Conservation (phyloP, 768 basidiomycete species). For the Clavaria fumosa region DNA sequence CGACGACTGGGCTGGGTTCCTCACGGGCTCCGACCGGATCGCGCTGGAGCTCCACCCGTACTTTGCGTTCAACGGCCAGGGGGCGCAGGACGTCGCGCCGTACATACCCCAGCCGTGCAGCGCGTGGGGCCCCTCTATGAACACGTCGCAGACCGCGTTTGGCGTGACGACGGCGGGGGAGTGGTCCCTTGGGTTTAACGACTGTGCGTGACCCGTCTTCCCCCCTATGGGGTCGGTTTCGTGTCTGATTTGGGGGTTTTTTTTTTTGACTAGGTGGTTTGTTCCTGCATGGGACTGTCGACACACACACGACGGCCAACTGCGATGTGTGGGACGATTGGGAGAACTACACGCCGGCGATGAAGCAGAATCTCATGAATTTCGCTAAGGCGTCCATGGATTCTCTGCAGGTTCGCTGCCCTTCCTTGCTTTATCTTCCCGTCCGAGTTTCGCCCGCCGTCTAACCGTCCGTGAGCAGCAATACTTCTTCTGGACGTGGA, state of each 20-base stretch:
- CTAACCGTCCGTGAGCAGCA: conserved; percentile 11
- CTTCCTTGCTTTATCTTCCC: not conserved
- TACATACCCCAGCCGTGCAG: conserved; percentile 39
- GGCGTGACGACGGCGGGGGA: conserved; percentile 68
- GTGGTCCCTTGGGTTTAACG: conserved; percentile 52
- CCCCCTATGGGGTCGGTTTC: not conserved
- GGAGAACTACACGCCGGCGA: conserved; percentile 31
- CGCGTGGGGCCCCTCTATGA: conserved; percentile 41
- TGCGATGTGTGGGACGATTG: conserved; percentile 31
- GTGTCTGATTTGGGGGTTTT: not conserved
- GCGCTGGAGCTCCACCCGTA: conserved; percentile 59
- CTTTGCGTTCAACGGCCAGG: conserved; percentile 36
- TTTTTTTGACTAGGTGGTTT: not conserved
- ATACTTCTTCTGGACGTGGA: conserved; percentile 42
- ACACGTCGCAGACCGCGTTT: conserved; percentile 42
- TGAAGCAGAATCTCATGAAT: conserved; percentile 27
- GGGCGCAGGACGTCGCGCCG: conserved; percentile 24
- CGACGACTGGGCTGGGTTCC: conserved; percentile 9
- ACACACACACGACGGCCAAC: conserved; percentile 27
- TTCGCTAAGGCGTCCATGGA: conserved; percentile 41
- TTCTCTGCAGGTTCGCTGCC: conserved; percentile 16
- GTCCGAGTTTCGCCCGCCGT: conserved; percentile 25
- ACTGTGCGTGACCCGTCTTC: conserved; percentile 23
- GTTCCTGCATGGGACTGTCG: not conserved
- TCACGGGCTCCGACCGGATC: conserved; percentile 43